Percentiles rank a stretch among this genome's conserved stretches.
phyloP scores from a whole-genome alignment of 169 alveolate genomes.

The Plasmodium inui region DNA sequence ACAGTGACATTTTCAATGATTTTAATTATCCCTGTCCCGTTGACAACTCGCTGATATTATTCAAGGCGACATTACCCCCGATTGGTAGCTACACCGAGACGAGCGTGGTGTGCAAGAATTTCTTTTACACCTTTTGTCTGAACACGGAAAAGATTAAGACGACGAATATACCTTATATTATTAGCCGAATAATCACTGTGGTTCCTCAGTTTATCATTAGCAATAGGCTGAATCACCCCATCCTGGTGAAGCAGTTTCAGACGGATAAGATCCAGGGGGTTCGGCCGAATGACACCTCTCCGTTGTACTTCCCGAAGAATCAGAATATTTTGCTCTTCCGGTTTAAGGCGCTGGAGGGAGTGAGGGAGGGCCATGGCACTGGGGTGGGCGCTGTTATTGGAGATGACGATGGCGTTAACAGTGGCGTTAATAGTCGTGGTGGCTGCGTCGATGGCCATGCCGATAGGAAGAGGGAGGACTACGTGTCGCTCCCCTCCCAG shows the following conservation, averaged over 20 bases:
- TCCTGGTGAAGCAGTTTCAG: slow-evolving; percentile 83
- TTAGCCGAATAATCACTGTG: slow-evolving; percentile 87
- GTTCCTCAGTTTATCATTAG: slow-evolving; percentile 87
- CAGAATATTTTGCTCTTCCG: slow-evolving; percentile 26
- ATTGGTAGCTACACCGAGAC: slow-evolving; percentile 87
- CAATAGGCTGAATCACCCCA: slow-evolving; percentile 77
- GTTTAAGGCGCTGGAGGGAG: slow-evolving; percentile 25
- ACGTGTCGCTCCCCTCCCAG: not conserved
- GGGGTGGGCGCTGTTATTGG: not conserved
- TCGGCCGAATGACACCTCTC: slow-evolving; percentile 73
- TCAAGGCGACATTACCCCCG: slow-evolving; percentile 84
- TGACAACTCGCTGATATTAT: slow-evolving; percentile 58
- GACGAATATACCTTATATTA: slow-evolving; percentile 84
- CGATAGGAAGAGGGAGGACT: not conserved
- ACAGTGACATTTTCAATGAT: slow-evolving; percentile 54
- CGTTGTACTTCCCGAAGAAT: slow-evolving; percentile 41
- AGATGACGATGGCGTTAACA: not conserved
- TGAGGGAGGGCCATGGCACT: not conserved
- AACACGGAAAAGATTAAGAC: slow-evolving; percentile 85
- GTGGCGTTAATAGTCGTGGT: too few relatives aligned
- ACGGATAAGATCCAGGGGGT: slow-evolving; percentile 59
- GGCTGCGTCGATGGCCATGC: not conserved
- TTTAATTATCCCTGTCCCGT: slow-evolving; percentile 48
- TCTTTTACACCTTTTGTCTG: slow-evolving; percentile 84
- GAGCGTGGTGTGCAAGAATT: slow-evolving; percentile 78